Percentiles rank a stretch among this genome's conserved stretches.
These are phyloP conservation scores for Calocybe indica DNA, from an alignment of 768 basidiomycete species.

Conservation along the genomic window DNA sequence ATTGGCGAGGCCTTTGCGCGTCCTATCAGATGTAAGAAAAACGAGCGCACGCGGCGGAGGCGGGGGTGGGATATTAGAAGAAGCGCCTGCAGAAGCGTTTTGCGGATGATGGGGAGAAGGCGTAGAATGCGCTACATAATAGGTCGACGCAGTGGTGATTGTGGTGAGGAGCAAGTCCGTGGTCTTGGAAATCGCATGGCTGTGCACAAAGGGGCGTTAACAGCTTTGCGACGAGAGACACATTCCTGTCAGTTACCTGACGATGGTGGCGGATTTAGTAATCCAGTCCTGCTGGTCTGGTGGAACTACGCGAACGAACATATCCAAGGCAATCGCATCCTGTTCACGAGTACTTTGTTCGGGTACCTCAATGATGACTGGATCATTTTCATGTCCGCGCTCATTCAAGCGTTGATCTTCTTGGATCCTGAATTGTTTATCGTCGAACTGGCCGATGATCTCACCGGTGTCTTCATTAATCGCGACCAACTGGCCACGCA, in stretches of 20 bases:
- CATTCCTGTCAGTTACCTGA: conserved; percentile 40
- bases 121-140: conserved; percentile 53
- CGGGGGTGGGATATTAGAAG: conserved; percentile 8
- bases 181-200: conserved; percentile 62
- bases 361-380: conserved; percentile 70
- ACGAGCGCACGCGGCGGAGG: conserved; percentile 42
- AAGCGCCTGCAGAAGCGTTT: not conserved
- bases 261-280: conserved; percentile 49
- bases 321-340: conserved; percentile 38
- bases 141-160: conserved; percentile 53
- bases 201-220: conserved; percentile 15
- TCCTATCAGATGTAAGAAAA: conserved; percentile 54
- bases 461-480: conserved; percentile 70
- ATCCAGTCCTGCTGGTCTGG: conserved; percentile 71
- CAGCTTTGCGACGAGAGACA: no score
- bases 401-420: conserved; percentile 54
- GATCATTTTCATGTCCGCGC: conserved; percentile 47
- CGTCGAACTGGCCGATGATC: conserved; percentile 64
- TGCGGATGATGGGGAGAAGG: conserved; percentile 39
- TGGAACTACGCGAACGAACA: conserved; percentile 57
- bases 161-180: conserved; percentile 59
- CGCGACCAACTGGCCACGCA: conserved; percentile 58
- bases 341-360: conserved; percentile 29
- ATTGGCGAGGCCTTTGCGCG: conserved; percentile 49
- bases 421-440: conserved; percentile 38